Base-by-base conservation (phyloP, 202 grass and related monocot genomes). In the Setaria italica region DNA sequence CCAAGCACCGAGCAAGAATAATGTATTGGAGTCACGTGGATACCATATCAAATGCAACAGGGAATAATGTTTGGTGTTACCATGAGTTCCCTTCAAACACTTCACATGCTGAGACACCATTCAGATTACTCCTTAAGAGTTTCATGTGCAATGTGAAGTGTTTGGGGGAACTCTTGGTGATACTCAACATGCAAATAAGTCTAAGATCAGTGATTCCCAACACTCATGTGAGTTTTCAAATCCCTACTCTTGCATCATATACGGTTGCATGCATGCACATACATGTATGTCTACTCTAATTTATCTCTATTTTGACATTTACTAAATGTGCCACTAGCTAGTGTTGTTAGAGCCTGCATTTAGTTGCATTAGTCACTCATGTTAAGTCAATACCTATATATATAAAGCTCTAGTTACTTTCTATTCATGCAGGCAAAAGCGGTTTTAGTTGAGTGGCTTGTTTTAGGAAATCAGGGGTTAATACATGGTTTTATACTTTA, bases 121-220 rank as follows among this genome's bases (percentile, higher is more conserved):
- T 74, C 17, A 75, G 39, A 78, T 13, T 77, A 58, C n/a, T 76
- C 56, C 19, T n/a, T 63, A 37, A 41, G 57, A 74, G 32, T 67
- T 73, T 19, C 11, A 39, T 8, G 7, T 25, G 0, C 17, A 29
- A 9, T 79, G 49, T 86, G 49, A 86, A 90, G 94, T 92, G 85
- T 92, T 97, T 92, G 80, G 87, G 80, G 77, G 68, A 89, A 90
- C 91, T 92, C 76, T 91, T 0, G 80, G 80, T 80, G 64, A 53
- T 25, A 85, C 75, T 30, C 76, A 91, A 67, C 70, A 62, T 46
- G 34, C 39, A 17, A 15, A 33, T 2, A 4, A 4, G 0, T 64
- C 15, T 0, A 13, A 13, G 46, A 19, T 16, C 12, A 33, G 8
- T 74, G 13, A 32, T 53, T 30, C 25, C 10, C 46, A 30, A 33